A percentile compares a stretch with the other conserved stretches of the same genome.
phyloP scores from a whole-genome alignment of 2,329 filamentous ascomycete species.

The Nemania sp. region DNA sequence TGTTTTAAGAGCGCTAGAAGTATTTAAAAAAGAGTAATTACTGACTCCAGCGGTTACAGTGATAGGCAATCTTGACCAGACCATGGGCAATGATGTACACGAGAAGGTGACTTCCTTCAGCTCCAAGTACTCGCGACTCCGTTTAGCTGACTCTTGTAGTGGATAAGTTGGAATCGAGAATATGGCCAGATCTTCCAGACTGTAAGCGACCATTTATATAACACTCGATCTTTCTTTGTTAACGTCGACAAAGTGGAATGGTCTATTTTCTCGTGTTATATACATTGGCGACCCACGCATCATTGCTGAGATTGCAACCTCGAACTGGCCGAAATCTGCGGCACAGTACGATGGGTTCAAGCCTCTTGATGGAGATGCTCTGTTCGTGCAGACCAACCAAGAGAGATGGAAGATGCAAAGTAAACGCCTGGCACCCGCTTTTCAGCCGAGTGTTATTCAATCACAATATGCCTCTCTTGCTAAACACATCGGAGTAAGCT shows the following conservation, averaged over 20 bases:
- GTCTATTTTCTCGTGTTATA: slow-evolving; percentile 34
- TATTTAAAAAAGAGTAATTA: too few species aligned
- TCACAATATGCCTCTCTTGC: slow-evolving; percentile 31
- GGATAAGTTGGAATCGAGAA: slow-evolving; percentile 36
- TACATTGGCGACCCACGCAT: slow-evolving; percentile 34
- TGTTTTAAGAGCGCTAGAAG: too few species aligned
- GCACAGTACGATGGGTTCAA: slow-evolving; percentile 35
- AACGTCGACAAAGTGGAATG: slow-evolving; percentile 31
- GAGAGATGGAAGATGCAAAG: slow-evolving; percentile 36
- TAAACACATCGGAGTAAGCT: slow-evolving; percentile 27
- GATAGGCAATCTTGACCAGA: slow-evolving; percentile 33
- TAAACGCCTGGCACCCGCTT: slow-evolving; percentile 34
- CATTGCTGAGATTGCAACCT: slow-evolving; percentile 32
- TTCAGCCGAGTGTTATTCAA: slow-evolving; percentile 33
- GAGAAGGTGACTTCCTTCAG: slow-evolving; percentile 19
- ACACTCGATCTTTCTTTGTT: neutral
- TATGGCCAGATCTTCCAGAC: slow-evolving; percentile 36
- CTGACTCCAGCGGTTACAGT: too few species aligned
- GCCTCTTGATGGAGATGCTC: slow-evolving; percentile 33
- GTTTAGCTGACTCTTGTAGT: slow-evolving; percentile 21
- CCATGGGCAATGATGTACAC: slow-evolving; percentile 33
- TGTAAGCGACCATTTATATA: slow-evolving; percentile 7
- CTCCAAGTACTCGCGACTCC: neutral
- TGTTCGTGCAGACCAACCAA: slow-evolving; percentile 33
- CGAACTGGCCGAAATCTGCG: slow-evolving; percentile 34